phyloP scores from a whole-genome alignment of 2,329 filamentous ascomycete species.

The Penicillium griseofulvum region DNA sequence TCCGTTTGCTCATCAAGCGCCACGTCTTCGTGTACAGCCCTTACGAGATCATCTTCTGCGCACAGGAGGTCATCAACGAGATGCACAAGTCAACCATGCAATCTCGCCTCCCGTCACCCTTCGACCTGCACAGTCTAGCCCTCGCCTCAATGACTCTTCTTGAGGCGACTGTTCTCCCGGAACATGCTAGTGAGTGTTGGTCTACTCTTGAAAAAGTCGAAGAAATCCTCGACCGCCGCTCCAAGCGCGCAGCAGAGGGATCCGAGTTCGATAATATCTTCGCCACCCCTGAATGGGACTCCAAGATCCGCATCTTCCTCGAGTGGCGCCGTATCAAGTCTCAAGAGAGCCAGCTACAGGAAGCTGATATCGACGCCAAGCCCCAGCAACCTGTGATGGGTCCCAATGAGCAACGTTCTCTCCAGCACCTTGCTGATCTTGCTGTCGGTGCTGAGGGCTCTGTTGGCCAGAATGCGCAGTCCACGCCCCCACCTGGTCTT shows the following conservation, averaged over 20 bases:
- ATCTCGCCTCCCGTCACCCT: conserved; percentile 36
- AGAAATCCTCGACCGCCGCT: conserved; percentile 48
- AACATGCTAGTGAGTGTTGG: conserved; percentile 41
- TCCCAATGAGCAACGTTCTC: conserved; percentile 44
- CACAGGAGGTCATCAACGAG: conserved; percentile 41
- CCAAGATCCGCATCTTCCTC: conserved; percentile 42
- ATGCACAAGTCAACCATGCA: conserved; percentile 36
- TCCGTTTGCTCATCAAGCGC: conserved; percentile 43
- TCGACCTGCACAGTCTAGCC: conserved; percentile 43
- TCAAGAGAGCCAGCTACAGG: conserved; percentile 33
- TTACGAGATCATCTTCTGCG: conserved; percentile 42
- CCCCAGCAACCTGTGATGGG: conserved; percentile 37
- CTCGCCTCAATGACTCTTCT: conserved; percentile 44
- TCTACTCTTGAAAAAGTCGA: conserved; percentile 51
- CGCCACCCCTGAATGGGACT: conserved; percentile 40
- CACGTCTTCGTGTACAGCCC: conserved; percentile 44
- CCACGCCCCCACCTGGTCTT: conserved; percentile 28
- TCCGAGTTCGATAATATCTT: conserved; percentile 42
- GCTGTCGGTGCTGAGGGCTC: conserved; percentile 45
- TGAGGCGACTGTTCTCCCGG: conserved; percentile 42
- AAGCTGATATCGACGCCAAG: conserved; percentile 21
- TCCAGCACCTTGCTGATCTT: conserved; percentile 45
- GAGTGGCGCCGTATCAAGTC: conserved; percentile 38
- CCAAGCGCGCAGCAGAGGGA: conserved; percentile 27
- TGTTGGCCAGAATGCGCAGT: conserved; percentile 30